Evolutionary conservation across 306 rosid genomes (phyloP).

Genomic region (Glycyrrhiza uralensis): DNA sequence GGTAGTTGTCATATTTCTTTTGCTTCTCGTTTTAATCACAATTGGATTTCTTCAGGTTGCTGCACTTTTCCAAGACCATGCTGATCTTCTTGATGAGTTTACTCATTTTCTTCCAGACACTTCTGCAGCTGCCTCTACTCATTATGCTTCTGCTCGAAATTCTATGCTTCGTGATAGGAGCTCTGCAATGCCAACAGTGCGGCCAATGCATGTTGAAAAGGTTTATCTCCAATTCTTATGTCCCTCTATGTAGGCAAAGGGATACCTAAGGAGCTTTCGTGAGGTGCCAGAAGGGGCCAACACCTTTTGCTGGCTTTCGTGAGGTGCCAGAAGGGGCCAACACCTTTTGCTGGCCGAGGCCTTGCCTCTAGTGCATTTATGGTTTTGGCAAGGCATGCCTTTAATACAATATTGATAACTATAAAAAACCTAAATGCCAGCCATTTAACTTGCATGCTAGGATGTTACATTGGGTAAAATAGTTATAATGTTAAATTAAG

Average conservation of each 20-base stretch:
- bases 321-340: conserved; percentile 14
- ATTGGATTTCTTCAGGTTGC: conserved; percentile 68
- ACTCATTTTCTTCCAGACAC: conserved; percentile 89
- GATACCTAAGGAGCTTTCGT: not conserved
- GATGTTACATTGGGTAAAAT: conserved; percentile 26
- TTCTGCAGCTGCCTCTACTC: conserved; percentile 58
- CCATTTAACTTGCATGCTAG: conserved; percentile 4
- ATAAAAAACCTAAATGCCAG: not conserved
- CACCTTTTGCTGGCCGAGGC: conserved; percentile 9
- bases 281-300: conserved; percentile 20
- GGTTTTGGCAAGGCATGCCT: not conserved
- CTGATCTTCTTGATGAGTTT: conserved; percentile 80
- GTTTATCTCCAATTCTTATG: conserved; percentile 37
- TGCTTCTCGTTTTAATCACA: conserved; percentile 10
- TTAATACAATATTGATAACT: not conserved
- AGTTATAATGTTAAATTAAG: conserved; percentile 3
- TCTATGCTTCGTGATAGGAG: conserved; percentile 73
- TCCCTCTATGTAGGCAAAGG: not conserved
- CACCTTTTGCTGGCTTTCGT: not conserved
- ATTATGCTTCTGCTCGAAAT: conserved; percentile 56
- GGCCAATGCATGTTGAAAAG: conserved; percentile 73
- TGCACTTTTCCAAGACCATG: conserved; percentile 74
- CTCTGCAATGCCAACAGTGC: conserved; percentile 72
- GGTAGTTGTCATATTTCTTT: not conserved
- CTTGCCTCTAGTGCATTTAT: not conserved